Evolutionary conservation across 805 yeast species (phyloP), one percentile per base, ranked within the genome.

Genomic region (Candida michaelii): DNA sequence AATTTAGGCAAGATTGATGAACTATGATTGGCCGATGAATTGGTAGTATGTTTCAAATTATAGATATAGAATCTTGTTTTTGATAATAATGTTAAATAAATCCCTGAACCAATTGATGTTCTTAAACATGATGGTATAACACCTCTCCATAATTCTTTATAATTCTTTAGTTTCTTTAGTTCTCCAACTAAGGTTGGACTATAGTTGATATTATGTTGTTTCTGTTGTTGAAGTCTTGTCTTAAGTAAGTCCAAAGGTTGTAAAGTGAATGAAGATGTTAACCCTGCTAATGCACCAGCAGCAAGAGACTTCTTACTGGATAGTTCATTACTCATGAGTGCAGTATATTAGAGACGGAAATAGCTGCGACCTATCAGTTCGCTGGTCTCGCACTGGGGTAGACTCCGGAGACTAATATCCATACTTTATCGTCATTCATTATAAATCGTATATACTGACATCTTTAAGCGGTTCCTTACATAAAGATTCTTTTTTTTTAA

Each of bases 241-340:
- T 91, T 91, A 36, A 91, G 65, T 35, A 91, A 71, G 61, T 91
- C 98, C 35, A 91, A 74, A 1, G 98, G 98, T 61, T 91, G 98
- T 30, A 91, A 71, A 0, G 77, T 71, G 4, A 88, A 77, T 0
- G 97, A 80, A 3, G 96, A 83, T 0, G 89, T 73, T 39, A 91
- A 64, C 0, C 98, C 98, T 1, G 96, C 95, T 6, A 78, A 53
- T 50, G 86, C 89, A 0, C 97, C 98, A 12, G 50, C 48, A 12
- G 30, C 36, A 37, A 49, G 40, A 13, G 53, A 49, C 23, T 46
- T 49, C 29, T 40, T 49, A 36, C 47, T 44, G 16, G 53, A 46
- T 17, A 49, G 40, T 34, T 44, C 50, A 34, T 23, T 34, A 16
- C 27, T 34, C 37, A 34, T 34, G 15, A 11, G 30, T 13, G 30